Conservation (phyloP, 345 rosid species). For the Salix exigua region DNA sequence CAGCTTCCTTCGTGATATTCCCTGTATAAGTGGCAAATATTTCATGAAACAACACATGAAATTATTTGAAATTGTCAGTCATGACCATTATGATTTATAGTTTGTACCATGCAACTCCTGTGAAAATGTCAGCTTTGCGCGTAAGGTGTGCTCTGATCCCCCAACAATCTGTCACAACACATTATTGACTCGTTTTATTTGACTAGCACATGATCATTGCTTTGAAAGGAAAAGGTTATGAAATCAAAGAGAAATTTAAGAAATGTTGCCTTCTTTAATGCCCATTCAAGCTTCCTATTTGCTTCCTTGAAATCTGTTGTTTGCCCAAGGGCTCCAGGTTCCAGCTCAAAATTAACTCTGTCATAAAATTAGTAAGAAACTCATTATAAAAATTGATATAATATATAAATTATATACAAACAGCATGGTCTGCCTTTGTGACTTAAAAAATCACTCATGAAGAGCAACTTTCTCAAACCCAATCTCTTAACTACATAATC, state of each 20-base stretch:
- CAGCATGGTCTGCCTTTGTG: background rate
- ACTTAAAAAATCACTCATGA: background rate
- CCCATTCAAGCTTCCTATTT: constrained; percentile 89
- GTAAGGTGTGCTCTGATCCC: constrained; percentile 84
- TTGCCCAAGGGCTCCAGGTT: constrained; percentile 80
- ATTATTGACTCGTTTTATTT: background rate
- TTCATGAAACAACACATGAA: constrained; percentile 3
- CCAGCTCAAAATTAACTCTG: constrained; percentile 87
- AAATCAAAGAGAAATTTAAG: background rate
- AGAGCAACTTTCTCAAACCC: background rate
- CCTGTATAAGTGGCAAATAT: constrained; percentile 40
- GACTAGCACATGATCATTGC: constrained; percentile 3
- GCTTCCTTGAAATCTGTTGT: constrained; percentile 87
- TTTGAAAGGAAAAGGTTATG: background rate
- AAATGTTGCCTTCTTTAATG: constrained; percentile 66
- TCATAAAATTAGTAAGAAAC: background rate
- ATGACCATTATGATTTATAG: background rate
- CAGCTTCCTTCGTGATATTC: constrained; percentile 90
- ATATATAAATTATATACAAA: background rate
- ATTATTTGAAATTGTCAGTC: background rate
- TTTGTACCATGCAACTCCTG: constrained; percentile 74
- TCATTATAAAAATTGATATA: background rate
- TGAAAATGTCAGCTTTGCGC: constrained; percentile 92
- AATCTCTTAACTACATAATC: constrained; percentile 2
- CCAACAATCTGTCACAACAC: constrained; percentile 65